Base-by-base conservation (phyloP, 805 yeast genomes). In the Metschnikowia kunwiensis region DNA sequence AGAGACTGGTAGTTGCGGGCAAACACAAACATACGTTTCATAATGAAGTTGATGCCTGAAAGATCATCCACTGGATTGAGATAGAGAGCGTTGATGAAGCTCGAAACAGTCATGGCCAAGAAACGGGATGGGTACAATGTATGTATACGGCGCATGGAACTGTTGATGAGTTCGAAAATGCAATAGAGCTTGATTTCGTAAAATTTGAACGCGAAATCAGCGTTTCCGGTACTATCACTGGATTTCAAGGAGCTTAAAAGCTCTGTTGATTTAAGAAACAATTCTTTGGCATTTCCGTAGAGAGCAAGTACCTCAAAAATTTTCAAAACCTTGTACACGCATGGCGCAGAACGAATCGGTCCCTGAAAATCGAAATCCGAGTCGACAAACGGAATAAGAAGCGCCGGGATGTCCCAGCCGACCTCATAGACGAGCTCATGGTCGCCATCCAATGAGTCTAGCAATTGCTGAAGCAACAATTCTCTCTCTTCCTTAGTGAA, bases 361-460 rank as follows among this genome's bases (percentile, higher is more conserved):
- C 46, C 51, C 3, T 42, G 18, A 30, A 61, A 51, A 32, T 60
- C 48, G 31, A 39, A 54, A 43, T 49, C 61, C 38, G 53, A 62
- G 43, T 64, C 78, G 50, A 82, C 54, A 54, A 72, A 84, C 7
- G 68, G 67, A 29, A 86, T 51, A 5, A 89, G 47, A 33, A 85
- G 60, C 21, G 71, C 72, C 1, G 96, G 96, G n/a, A 89, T 54
- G 57, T 89, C 97, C 97, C 97, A 89, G 2, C 95, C 95, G 42
- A 88, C 77, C 47, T 81, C 83, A 28, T 72, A 68, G 0, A 79
- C 65, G 20, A 86, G 58, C 8, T 70, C 71, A 12, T 69, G 65
- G 53, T 82, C 57, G 0, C 53, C 58, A 3, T 35, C 27, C 21
- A 86, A 57, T 0, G 78, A 61, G 0, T 60, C 63, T 8, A 59